phyloP scores from a whole-genome alignment of 768 basidiomycete species.

The Termitomyces sp. region DNA sequence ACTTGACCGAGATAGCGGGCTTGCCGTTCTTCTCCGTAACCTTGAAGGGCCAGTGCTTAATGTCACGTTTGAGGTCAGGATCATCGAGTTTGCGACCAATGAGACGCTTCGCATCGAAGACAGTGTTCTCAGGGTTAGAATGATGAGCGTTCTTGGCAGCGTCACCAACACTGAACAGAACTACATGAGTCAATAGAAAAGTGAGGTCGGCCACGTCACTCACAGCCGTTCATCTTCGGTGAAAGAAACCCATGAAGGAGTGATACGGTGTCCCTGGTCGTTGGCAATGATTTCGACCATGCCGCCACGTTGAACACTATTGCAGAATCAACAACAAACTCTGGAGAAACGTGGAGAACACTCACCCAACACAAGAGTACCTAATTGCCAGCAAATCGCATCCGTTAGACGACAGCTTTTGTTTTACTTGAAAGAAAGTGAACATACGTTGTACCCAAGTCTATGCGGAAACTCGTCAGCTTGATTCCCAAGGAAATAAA shows the following conservation, averaged over 20 bases:
- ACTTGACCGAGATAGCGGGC: constrained; percentile 71
- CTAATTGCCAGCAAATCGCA: constrained; percentile 34
- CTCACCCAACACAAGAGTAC: constrained; percentile 95
- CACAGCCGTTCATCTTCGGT: constrained; percentile 75
- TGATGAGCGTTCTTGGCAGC: constrained; percentile 95
- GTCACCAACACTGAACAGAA: constrained; percentile 71
- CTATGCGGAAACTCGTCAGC: constrained; percentile 32
- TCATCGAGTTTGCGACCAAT: constrained; percentile 87
- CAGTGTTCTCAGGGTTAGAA: constrained; percentile 88
- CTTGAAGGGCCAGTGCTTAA: constrained; percentile 91
- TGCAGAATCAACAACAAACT: not conserved
- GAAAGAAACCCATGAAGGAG: constrained; percentile 84
- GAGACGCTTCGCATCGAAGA: constrained; percentile 95
- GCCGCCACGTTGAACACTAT: constrained; percentile 78
- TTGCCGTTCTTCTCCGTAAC: constrained; percentile 78
- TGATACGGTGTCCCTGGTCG: constrained; percentile 88
- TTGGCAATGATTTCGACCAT: constrained; percentile 89
- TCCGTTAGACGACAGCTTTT: constrained; percentile 17
- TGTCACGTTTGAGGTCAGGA: constrained; percentile 73
- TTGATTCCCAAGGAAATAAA: not conserved
- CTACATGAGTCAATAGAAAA: constrained; percentile 14
- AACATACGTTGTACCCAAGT: constrained; percentile 86
- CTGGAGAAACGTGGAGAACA: constrained; percentile 1
- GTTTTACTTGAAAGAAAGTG: not conserved
- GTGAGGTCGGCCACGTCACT: constrained; percentile 14